Conservation (phyloP, 257 asterid genomes). For the Salvia splendens region DNA sequence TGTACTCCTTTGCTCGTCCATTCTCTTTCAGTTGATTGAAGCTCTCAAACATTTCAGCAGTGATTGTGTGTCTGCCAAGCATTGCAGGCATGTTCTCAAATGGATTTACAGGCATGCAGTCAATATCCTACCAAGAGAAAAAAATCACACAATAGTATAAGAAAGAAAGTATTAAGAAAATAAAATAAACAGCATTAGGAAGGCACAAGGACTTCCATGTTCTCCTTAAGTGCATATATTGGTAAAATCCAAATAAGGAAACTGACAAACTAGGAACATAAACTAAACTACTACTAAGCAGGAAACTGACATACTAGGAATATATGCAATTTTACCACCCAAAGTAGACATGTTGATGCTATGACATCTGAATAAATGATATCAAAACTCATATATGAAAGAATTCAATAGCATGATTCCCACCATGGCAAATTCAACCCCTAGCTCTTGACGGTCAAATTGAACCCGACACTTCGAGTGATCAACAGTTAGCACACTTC, state of each 20-base stretch:
- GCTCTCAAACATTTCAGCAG: constrained; percentile 61
- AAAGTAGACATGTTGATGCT: constrained; percentile 15
- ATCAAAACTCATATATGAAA: constrained; percentile 19
- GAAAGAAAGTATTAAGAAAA: constrained; percentile 8
- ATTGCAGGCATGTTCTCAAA: constrained; percentile 67
- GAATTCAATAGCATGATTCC: constrained; percentile 29
- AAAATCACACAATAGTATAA: constrained; percentile 14
- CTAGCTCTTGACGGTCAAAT: constrained; percentile 85
- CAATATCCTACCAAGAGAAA: constrained; percentile 66
- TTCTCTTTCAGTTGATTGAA: constrained; percentile 52
- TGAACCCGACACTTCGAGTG: constrained; percentile 84
- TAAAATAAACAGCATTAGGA: constrained; percentile 12
- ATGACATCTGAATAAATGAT: constrained; percentile 9
- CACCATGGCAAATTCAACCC: constrained; percentile 95
- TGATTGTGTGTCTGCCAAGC: constrained; percentile 51
- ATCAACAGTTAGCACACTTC: constrained; percentile 88
- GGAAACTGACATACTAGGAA: constrained; percentile 4
- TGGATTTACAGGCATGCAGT: constrained; percentile 89
- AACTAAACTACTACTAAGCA: constrained; percentile 11
- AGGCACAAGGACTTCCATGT: neutral
- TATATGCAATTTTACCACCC: constrained; percentile 13
- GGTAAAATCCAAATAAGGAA: neutral
- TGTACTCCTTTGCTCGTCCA: constrained; percentile 57
- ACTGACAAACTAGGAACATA: constrained; percentile 1
- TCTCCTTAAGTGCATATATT: neutral